These are phyloP conservation scores for Meyerozyma guilliermondii DNA, from an alignment of 1,139 yeast species.

Conservation along the genomic window DNA sequence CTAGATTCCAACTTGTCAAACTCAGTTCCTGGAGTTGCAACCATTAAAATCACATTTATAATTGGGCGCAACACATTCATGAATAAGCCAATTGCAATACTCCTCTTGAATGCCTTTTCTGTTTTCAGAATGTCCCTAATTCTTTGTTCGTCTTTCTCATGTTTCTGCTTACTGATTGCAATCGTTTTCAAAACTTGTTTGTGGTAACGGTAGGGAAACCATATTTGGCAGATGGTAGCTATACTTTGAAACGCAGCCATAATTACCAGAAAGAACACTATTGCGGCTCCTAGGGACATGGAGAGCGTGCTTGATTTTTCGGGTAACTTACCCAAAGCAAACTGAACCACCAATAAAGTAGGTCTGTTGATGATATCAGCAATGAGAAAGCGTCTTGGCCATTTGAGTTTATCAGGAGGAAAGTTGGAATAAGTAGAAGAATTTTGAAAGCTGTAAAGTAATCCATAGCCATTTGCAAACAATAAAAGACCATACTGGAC, in stretches of 20 bases:
- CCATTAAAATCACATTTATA: not conserved
- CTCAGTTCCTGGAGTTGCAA: not conserved
- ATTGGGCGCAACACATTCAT: not conserved
- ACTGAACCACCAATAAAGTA: not conserved
- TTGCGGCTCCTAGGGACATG: not conserved
- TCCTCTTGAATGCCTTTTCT: not conserved
- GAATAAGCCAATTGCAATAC: not conserved
- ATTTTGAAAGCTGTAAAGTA: not conserved
- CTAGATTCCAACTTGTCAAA: not conserved
- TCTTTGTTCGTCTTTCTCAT: not conserved
- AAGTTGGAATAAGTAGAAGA: not conserved
- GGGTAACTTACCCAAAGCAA: not conserved
- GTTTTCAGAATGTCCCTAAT: not conserved
- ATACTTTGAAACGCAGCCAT: not conserved
- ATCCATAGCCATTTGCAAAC: not conserved
- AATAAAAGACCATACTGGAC: not conserved
- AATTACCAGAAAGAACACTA: not conserved
- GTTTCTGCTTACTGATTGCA: not conserved
- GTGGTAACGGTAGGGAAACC: not conserved
- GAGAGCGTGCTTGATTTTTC: not conserved
- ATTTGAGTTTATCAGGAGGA: not conserved
- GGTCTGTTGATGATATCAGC: not conserved
- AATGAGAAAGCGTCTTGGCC: not conserved
- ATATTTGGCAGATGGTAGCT: not conserved
- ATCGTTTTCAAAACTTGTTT: not conserved